These are phyloP conservation scores for Allomyces javanicus DNA, from an alignment of 192 early-diverging fungal genomes.

Conservation along the genomic window DNA sequence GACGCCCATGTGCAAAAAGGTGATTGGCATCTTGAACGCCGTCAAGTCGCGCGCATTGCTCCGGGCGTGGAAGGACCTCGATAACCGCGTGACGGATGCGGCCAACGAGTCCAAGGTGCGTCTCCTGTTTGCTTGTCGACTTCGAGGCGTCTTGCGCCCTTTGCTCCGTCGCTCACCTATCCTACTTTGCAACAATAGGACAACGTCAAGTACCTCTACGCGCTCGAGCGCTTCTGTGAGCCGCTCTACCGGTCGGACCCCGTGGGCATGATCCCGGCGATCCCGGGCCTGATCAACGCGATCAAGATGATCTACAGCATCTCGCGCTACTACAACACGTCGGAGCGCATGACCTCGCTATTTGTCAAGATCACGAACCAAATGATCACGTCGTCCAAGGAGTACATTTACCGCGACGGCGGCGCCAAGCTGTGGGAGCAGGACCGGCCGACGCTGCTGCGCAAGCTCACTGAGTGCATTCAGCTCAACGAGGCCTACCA, in stretches of 20 bases:
- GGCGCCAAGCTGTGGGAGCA: constrained; percentile 45
- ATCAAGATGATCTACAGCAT: constrained; percentile 51
- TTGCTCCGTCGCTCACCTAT: background rate
- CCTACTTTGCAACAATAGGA: constrained; percentile 12
- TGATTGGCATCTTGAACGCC: constrained; percentile 43
- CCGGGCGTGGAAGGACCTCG: constrained; percentile 42
- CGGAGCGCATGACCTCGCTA: constrained; percentile 42
- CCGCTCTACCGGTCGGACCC: constrained; percentile 40
- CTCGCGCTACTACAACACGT: constrained; percentile 48
- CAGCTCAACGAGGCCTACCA: constrained; percentile 43
- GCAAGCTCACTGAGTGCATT: constrained; percentile 31
- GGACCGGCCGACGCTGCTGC: constrained; percentile 26
- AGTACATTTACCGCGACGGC: constrained; percentile 38
- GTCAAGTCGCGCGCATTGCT: constrained; percentile 31
- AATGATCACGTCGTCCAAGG: constrained; percentile 48
- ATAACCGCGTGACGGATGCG: constrained; percentile 43
- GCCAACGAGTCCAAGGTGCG: constrained; percentile 42
- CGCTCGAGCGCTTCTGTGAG: constrained; percentile 43
- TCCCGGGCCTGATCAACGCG: constrained; percentile 43
- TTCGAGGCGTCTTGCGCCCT: background rate
- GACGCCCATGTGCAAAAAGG: constrained; percentile 34
- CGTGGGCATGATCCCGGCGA: constrained; percentile 39
- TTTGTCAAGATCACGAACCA: constrained; percentile 51
- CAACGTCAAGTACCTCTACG: constrained; percentile 47
- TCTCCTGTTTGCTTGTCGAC: background rate